Base-by-base conservation (phyloP, 108 stramenopile genomes). In the Cyclotella distinguenda region DNA sequence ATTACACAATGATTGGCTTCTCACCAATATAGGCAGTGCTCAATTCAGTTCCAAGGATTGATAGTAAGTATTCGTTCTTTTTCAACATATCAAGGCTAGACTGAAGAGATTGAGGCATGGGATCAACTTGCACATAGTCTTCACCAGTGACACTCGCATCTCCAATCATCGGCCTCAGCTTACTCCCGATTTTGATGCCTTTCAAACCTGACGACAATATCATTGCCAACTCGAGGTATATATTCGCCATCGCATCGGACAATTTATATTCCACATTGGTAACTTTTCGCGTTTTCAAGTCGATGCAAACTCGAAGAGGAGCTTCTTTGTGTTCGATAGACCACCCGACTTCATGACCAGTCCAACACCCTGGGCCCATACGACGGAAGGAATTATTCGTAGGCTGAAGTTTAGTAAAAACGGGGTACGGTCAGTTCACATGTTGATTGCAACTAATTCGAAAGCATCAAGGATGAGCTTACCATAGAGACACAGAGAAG, bases 311-410 rank as follows among this genome's bases (percentile, higher is more conserved):
- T 12, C 91, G 84, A 16, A 93, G 22, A 27, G 83, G 82, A 22
- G 61, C 64, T 55, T 89, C 88, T 70, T 93, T 93, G 60, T 89
- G 88, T 67, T 93, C 91, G 11, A 80, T 48, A 13, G 79, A 76
- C 91, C 91, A 93, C 18, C 72, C 77, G 19, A 90, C 78, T 21
- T 38, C 23, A 46, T 57, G 59, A 19, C 91, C 91, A 19, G 91
- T 93, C 88, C 88, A 93, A 59, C 91, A 93, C 11, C 91, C 91
- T 13, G 74, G 68, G 12, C 91, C 91, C 32, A 90, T 69, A 9
- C 91, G 75, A 32, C 80, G 80, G 60, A 84, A 86, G 1, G 91
- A 93, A 56, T 88, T 90, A 25, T 48, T 60, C 1, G 87, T 85
- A 4, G 91, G 91, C 23, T 87, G 51, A n/a, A n/a, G n/a, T n/a